Conservation (phyloP, 495 filamentous ascomycete species). For the Daldinia caldariorum region DNA sequence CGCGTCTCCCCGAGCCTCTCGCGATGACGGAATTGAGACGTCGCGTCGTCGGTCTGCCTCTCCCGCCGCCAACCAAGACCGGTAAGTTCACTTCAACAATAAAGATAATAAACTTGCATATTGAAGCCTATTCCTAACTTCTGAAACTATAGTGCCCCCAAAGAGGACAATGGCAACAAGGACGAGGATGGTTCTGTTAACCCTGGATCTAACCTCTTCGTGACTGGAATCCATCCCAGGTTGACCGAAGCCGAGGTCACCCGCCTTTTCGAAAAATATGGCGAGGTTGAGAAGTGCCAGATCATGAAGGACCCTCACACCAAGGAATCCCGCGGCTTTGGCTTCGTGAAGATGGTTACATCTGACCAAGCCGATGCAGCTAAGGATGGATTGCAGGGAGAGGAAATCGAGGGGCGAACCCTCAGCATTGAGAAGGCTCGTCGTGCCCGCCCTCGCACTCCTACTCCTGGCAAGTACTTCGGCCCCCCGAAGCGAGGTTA, state of each 20-base stretch:
- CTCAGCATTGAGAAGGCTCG: conserved; percentile 99
- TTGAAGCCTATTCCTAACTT: conserved; percentile 11
- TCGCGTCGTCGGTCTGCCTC: conserved; percentile 79
- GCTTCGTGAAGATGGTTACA: conserved; percentile 98
- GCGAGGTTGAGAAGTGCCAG: conserved; percentile 97
- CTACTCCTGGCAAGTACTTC: conserved; percentile 98
- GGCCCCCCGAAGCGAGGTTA: conserved; percentile 93
- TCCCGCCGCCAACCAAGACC: conserved; percentile 70
- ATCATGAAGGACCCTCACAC: conserved; percentile 99
- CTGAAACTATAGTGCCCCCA: conserved; percentile 54
- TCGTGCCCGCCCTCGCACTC: conserved; percentile 90
- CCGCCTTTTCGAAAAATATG: conserved; percentile 97
- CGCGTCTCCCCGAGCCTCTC: conserved; percentile 81
- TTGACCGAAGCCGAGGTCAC: conserved; percentile 90
- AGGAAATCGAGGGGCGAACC: conserved; percentile 93
- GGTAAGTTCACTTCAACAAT: conserved; percentile 66
- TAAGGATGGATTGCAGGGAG: conserved; percentile 94
- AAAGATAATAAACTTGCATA: neutral
- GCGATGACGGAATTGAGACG: conserved; percentile 72
- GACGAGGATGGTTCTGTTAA: conserved; percentile 85
- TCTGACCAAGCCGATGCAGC: conserved; percentile 94
- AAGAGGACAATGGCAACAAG: conserved; percentile 62
- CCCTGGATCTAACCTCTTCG: conserved; percentile 97
- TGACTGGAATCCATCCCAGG: conserved; percentile 96
- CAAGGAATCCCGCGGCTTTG: conserved; percentile 98